These are phyloP conservation scores for Schizophyllum amplum DNA, from an alignment of 1,284 basidiomycete genomes.

Conservation along the genomic window DNA sequence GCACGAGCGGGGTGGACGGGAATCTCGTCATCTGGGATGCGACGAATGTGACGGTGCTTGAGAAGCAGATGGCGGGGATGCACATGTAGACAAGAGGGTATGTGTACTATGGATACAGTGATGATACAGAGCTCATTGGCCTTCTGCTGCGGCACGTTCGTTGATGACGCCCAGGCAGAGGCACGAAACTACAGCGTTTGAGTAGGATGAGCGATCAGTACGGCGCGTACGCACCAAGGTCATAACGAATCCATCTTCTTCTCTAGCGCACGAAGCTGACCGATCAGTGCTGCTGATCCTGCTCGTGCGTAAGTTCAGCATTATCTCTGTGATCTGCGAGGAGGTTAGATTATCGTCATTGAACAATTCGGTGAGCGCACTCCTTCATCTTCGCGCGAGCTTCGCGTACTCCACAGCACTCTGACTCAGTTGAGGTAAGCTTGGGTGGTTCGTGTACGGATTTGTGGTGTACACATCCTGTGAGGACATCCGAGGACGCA, in stretches of 20 bases:
- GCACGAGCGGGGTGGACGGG: conserved; percentile 94
- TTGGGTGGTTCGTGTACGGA: conserved; percentile 62
- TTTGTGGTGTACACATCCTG: conserved; percentile 47
- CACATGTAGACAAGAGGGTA: conserved; percentile 24
- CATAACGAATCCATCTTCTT: conserved; percentile 90
- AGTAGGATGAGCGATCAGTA: no score
- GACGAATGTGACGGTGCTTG: conserved; percentile 36
- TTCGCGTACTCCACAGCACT: conserved; percentile 77
- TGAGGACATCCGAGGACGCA: conserved; percentile 9
- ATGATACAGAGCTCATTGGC: not conserved
- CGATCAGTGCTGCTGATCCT: conserved; percentile 64
- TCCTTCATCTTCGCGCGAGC: conserved; percentile 62
- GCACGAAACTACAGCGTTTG: conserved; percentile 93
- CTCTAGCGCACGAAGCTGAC: conserved; percentile 76
- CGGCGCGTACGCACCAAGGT: conserved; percentile 75
- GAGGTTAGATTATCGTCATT: conserved; percentile 5
- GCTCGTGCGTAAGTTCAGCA: conserved; percentile 57
- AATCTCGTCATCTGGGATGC: conserved; percentile 88
- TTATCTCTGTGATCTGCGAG: conserved; percentile 46
- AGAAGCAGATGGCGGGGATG: conserved; percentile 40
- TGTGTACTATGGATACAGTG: conserved; percentile 8
- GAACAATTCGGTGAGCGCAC: conserved; percentile 19
- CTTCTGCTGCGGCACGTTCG: conserved; percentile 47
- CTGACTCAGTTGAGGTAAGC: conserved; percentile 52
- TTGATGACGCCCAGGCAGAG: conserved; percentile 91